Percentiles rank a stretch among this genome's conserved stretches.
phyloP scores from a whole-genome alignment of 1,284 basidiomycete genomes.

The Apiotrichum siamense region DNA sequence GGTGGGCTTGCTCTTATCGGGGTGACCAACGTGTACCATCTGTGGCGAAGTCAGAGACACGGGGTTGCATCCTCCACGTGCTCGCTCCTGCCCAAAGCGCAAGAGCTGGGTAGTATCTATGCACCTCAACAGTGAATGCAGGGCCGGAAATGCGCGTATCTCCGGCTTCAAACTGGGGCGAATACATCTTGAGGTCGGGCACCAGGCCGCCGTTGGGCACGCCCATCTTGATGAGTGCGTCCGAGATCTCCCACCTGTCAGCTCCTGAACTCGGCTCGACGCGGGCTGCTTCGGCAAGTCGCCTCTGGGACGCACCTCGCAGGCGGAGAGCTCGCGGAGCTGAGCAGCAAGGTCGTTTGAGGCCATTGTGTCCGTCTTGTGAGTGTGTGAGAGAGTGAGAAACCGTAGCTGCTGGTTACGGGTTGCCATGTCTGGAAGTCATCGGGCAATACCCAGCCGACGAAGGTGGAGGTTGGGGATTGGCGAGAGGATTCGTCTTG shows the following conservation, averaged over 20 bases:
- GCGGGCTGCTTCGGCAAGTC: not conserved
- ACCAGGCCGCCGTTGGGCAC: conserved; percentile 70
- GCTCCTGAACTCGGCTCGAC: too few species aligned
- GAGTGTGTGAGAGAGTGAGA: too few species aligned
- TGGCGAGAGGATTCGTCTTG: too few species aligned
- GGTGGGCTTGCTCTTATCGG: conserved; percentile 59
- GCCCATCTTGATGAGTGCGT: conserved; percentile 81
- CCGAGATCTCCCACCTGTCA: conserved; percentile 60
- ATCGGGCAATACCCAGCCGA: not conserved
- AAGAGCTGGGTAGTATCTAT: too few species aligned
- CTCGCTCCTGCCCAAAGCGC: too few species aligned
- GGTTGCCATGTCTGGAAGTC: not conserved
- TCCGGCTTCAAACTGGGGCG: conserved; percentile 52
- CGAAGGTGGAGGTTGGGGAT: not conserved
- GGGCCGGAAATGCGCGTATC: conserved; percentile 57
- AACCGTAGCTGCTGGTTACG: not conserved
- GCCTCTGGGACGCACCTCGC: conserved; percentile 20
- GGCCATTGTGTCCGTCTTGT: conserved; percentile 5
- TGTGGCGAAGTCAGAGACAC: conserved; percentile 23
- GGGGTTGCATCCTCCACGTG: too few species aligned
- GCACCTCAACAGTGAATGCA: conserved; percentile 78
- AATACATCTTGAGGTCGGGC: conserved; percentile 66
- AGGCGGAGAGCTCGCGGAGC: conserved; percentile 21
- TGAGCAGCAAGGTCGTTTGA: not conserved
- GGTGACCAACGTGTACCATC: conserved; percentile 66